Evolutionary conservation across 768 basidiomycete species (phyloP).

Genomic region (Auriculariales sp.): DNA sequence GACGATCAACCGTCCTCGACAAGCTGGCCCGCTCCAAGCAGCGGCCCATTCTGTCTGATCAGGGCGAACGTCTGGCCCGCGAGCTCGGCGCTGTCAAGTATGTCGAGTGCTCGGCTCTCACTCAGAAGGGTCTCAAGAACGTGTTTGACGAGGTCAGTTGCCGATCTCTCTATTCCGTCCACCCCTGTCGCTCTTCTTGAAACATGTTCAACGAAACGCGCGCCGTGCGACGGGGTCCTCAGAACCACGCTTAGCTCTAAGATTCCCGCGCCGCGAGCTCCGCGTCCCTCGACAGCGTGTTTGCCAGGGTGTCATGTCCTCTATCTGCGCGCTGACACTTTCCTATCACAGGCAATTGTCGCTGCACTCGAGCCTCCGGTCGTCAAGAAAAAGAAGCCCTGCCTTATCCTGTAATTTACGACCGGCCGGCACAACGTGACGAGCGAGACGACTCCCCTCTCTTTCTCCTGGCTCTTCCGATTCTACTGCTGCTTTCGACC

Average conservation of each 20-base stretch:
- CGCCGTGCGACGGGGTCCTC: background rate
- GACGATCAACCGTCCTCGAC: constrained; percentile 86
- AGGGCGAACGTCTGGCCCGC: constrained; percentile 88
- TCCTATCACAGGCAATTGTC: constrained; percentile 68
- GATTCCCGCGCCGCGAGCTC: constrained; percentile 1
- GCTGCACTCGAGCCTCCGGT: constrained; percentile 97
- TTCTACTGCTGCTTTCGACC: background rate
- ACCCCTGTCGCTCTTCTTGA: constrained; percentile 3
- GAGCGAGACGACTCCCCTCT: background rate
- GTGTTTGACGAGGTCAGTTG: constrained; percentile 93
- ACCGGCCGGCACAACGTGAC: background rate
- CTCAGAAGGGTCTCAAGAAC: constrained; percentile 98
- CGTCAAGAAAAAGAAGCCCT: constrained; percentile 68
- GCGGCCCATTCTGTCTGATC: constrained; percentile 73
- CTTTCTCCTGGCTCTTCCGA: background rate
- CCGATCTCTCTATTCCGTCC: background rate
- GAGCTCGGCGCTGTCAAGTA: constrained; percentile 98
- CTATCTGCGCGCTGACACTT: background rate
- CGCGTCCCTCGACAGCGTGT: background rate
- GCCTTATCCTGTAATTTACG: constrained; percentile 65
- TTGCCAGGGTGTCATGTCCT: background rate
- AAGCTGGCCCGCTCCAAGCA: constrained; percentile 96
- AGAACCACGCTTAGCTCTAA: background rate
- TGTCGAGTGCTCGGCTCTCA: constrained; percentile 97
- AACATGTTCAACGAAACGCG: background rate